A percentile compares a stretch with the other conserved stretches of the same genome.
phyloP scores from a whole-genome alignment of 169 alveolate species.

The Plasmodium inui region DNA sequence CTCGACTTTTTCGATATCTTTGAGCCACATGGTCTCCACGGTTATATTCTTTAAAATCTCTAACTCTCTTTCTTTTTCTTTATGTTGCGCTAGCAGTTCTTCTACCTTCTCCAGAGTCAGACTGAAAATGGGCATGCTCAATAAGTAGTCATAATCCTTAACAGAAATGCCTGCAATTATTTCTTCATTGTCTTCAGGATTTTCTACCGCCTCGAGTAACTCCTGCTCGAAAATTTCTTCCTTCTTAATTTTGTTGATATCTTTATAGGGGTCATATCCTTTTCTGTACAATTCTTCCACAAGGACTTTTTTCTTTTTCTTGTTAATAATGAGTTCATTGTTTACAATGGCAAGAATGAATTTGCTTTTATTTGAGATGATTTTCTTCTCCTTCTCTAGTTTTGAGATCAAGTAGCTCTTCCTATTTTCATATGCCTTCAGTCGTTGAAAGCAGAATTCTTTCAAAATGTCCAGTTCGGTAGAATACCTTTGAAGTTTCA shows the following conservation, averaged over 20 bases:
- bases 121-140: conserved; percentile 95
- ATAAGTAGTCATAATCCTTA: conserved; percentile 94
- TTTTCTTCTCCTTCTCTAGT: conserved; percentile 87
- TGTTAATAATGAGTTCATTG: conserved; percentile 89
- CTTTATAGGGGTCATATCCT: conserved; percentile 88
- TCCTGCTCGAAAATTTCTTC: conserved; percentile 52
- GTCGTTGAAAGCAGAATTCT: conserved; percentile 94
- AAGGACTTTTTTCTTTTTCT: conserved; percentile 80
- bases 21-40: conserved; percentile 83
- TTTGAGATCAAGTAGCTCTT: conserved; percentile 88
- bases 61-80: conserved; percentile 77
- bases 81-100: conserved; percentile 83
- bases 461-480: conserved; percentile 93
- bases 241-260: conserved; percentile 83
- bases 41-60: conserved; percentile 79
- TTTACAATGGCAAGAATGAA: conserved; percentile 91
- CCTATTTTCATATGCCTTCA: conserved; percentile 92
- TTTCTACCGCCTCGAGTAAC: conserved; percentile 22
- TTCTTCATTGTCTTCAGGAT: conserved; percentile 72
- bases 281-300: conserved; percentile 87
- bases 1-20: conserved; percentile 81
- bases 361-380: conserved; percentile 90
- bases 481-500: conserved; percentile 91
- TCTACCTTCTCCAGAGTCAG: conserved; percentile 95
- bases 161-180: conserved; percentile 75